A percentile compares a stretch with the other conserved stretches of the same genome.
These are phyloP conservation scores for Candida ortonii DNA, from an alignment of 805 yeast genomes.

Conservation along the genomic window DNA sequence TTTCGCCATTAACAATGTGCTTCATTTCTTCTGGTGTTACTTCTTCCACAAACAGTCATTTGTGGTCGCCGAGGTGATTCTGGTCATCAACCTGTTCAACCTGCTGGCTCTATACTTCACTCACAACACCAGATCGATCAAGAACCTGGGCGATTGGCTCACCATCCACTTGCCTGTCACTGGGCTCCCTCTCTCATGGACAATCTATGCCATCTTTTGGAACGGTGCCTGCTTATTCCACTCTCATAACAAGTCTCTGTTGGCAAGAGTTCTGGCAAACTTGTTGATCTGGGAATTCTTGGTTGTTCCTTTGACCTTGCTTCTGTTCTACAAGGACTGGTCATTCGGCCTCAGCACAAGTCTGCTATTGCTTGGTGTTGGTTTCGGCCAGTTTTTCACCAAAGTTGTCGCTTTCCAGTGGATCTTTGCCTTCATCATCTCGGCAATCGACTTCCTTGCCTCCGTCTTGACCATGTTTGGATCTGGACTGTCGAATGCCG, in stretches of 20 bases:
- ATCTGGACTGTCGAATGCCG: conserved; percentile 16
- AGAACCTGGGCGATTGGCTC: conserved; percentile 50
- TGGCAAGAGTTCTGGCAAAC: conserved; percentile 68
- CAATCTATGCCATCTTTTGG: conserved; percentile 74
- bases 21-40: conserved; percentile 61
- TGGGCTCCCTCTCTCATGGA: conserved; percentile 75
- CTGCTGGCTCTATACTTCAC: conserved; percentile 51
- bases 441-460: conserved; percentile 52
- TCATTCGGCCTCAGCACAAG: conserved; percentile 60
- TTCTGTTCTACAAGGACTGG: conserved; percentile 67
- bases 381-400: conserved; percentile 65
- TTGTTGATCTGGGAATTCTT: conserved; percentile 76
- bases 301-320: conserved; percentile 56
- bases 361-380: conserved; percentile 61
- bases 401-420: conserved; percentile 78
- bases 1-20: conserved; percentile 58
- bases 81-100: conserved; percentile 59
- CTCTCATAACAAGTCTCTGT: conserved; percentile 48
- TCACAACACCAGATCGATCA: conserved; percentile 57
- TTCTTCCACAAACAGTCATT: conserved; percentile 60
- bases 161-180: conserved; percentile 62
- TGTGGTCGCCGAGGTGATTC: conserved; percentile 54
- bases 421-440: conserved; percentile 73
- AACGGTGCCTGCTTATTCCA: conserved; percentile 77
- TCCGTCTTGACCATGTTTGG: conserved; percentile 49